Base-by-base conservation (phyloP, 441 rosid species). In the Euphorbia celastroides region DNA sequence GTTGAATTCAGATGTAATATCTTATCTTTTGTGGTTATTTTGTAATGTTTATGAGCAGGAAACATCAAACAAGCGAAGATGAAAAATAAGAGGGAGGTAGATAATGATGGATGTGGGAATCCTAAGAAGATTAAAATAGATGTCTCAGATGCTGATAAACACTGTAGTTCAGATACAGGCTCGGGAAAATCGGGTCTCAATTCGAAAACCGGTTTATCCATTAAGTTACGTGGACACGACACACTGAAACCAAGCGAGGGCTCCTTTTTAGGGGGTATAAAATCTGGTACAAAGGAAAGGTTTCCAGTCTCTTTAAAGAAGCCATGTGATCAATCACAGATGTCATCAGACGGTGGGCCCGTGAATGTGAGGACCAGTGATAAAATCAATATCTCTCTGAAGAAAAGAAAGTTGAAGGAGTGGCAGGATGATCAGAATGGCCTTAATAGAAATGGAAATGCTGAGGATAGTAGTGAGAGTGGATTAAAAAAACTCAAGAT, bases 321-420 rank as follows among this genome's bases (percentile, higher is more conserved):
- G 70, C 61, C 68, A 55, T 79, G 76, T 19, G 74, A 68, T 44
- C 74, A 72, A 68, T 54, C 82, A 82, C 83, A 76, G 77, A 65
- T 69, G 48, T 77, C 78, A 27, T 27, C 77, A 27, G 80, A 64
- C 70, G 73, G 78, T 72, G 80, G 67, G 26, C 81, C 83, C 56
- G 67, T 80, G 65, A 77, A 74, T 80, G 46, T 75, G 60, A 68
- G 75, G 67, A 44, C 66, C 36, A 27, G 46, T 67, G 82, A 76
- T 57, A 71, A 64, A 66, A 75, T 28, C 55, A 72, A 63, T 64
- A 76, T 58, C 74, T 70, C 78, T 38, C 7, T 57, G 66, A 81
- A 72, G 74, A 84, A 82, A 73, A 75, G 83, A 76, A 88, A 85
- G 76, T 60, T 70, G 73, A 57, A 38, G 66, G 85, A 77, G 57